Evolutionary conservation across 2,329 filamentous ascomycete genomes (phyloP), one percentile per base, ranked within the genome.

Genomic region (Graphiopsis chlorocephala): DNA sequence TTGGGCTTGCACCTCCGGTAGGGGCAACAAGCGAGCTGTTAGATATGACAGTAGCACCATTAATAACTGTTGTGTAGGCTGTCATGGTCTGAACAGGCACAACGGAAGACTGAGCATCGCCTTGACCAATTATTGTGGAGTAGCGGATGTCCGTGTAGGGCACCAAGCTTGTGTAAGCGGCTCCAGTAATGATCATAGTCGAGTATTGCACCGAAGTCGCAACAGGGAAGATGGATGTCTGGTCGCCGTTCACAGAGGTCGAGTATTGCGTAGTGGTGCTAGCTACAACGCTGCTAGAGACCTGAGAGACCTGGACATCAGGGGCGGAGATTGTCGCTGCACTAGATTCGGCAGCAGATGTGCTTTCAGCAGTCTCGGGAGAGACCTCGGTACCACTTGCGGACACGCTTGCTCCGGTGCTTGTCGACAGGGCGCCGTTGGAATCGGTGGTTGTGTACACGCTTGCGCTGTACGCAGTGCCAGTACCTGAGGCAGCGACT

Each of bases 201-300:
- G 59, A 52, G 59, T 61, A 61, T 20, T 61, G 59, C 42, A 52
- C 31, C 8, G 45, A 52, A 38, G 59, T 61, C 3, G 59, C 59
- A 33, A 61, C 17, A n/a, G 59, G 59, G 47, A 61, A 35, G 7
- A 52, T 31, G 25, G 29, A 52, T 26, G 59, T 61, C 15, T 35
- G 47, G 20, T 61, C 59, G 12, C 59, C 59, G 10, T 61, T 35
- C 12, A 61, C 59, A 12, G 45, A 50, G 10, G 59, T 61, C 14
- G 59, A 61, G 31, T 61, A 61, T 31, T 61, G 12, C 7, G 59
- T 61, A 17, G 31, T 48, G 11, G 59, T 61, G 17, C 28, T 52
- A 14, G 47, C 59, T 14, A 47, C 42, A 11, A 61, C 59, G 31
- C 59, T 61, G 17, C 25, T 47, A 7, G 35, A 29, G 25, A 31